Conservation (phyloP, 768 basidiomycete species). For the Kwoniella sp. region DNA sequence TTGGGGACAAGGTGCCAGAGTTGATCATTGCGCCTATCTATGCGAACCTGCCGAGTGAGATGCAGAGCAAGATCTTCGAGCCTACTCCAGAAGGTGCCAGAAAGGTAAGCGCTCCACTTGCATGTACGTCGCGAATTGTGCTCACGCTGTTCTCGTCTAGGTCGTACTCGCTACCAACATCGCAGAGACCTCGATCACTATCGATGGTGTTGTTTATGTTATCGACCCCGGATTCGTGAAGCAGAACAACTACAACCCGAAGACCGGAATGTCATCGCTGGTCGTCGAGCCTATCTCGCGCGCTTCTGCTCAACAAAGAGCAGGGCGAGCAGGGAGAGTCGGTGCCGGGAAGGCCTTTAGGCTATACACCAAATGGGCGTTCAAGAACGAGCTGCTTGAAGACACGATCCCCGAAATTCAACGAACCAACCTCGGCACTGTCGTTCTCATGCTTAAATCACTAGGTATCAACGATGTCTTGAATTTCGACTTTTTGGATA, state of each 20-base stretch:
- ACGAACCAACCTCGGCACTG: constrained; percentile 95
- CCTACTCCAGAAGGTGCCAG: constrained; percentile 94
- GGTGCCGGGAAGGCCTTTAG: constrained; percentile 98
- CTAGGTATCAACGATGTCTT: constrained; percentile 98
- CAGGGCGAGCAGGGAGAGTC: constrained; percentile 95
- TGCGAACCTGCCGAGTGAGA: constrained; percentile 97
- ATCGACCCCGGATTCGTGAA: constrained; percentile 99
- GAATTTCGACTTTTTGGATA: constrained; percentile 97
- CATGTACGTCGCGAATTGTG: not conserved
- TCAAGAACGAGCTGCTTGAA: constrained; percentile 89
- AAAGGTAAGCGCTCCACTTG: constrained; percentile 61
- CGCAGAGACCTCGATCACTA: constrained; percentile 99
- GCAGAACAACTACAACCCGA: constrained; percentile 97
- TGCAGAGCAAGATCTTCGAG: constrained; percentile 99
- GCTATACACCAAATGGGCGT: constrained; percentile 99
- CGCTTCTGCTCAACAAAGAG: constrained; percentile 95
- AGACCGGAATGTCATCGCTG: constrained; percentile 96
- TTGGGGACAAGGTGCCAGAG: constrained; percentile 94
- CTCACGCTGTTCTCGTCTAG: constrained; percentile 22
- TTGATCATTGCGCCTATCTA: constrained; percentile 97
- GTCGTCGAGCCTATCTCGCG: constrained; percentile 96
- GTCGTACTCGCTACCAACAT: constrained; percentile 98
- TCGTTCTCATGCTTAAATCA: constrained; percentile 91
- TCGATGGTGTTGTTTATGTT: constrained; percentile 98
- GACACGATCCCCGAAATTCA: constrained; percentile 99